Evolutionary conservation across 495 filamentous ascomycete genomes (phyloP), one percentile per base, ranked within the genome.

Genomic region (Penicillium ochrochloron): DNA sequence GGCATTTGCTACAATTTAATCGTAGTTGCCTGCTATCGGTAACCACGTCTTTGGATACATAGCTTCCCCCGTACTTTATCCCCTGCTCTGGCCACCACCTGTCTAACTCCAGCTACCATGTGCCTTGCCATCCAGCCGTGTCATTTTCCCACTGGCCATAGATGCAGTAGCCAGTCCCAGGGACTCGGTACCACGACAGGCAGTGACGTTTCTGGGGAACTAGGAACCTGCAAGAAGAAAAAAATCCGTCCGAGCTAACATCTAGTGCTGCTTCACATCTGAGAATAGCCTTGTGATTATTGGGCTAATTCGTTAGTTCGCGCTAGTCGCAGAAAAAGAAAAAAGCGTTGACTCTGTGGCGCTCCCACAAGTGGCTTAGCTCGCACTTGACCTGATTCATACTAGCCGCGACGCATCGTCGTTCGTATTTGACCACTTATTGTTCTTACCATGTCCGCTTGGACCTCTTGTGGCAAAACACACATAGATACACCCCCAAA

Each of bases 131-230:
- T 52, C 23, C 25, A 2, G 48, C 48, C 15, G 27, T 52, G 25
- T 31, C 23, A 14, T 11, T 29, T 31, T 31, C 48, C 21, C 15
- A 52, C 25, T 52, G 48, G 48, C n/a, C 15, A 10, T 31, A 29
- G 12, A 25, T 31, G 25, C 27, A 21, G 48, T 31, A 25, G n/a
- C 48, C 12, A 31, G 25, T 31, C 27, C 48, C 48, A 52, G 21
- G 48, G 5, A 52, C 48, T 48, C 48, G 25, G 48, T 17, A 29
- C 48, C 1, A 9, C 48, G 48, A 52, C 48, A 52, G 25, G 48
- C 48, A 17, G 48, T 52, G 48, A 52, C 25, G 48, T 52, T 52
- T 31, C 48, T 52, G 48, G 48, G 27, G 48, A 52, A 51, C n/a
- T 10, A 19, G 21, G 44, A 48, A 48, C 12, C 44, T 48, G 25